Conservation (phyloP, 1,139 yeast genomes). For the Candida dubliniensis region DNA sequence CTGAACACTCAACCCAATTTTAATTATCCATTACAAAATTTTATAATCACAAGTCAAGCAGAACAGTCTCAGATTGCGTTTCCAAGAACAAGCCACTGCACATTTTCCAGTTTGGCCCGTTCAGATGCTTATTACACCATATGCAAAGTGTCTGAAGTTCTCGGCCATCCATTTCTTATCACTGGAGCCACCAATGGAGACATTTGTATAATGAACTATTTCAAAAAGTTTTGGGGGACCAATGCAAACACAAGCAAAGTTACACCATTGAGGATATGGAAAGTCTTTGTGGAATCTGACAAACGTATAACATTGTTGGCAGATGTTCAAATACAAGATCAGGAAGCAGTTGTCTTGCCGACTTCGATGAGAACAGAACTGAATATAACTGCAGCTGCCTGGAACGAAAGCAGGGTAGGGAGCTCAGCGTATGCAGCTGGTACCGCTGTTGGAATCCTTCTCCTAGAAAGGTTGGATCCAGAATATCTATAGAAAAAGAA, state of each 20-base stretch:
- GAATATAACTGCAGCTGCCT: slow-evolving; percentile 52
- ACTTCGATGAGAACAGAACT: slow-evolving; percentile 55
- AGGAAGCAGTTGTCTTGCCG: slow-evolving; percentile 30
- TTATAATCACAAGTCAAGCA: slow-evolving; percentile 25
- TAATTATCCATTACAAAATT: slow-evolving; percentile 27
- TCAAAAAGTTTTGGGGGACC: slow-evolving; percentile 36
- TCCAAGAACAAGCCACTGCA: slow-evolving; percentile 38
- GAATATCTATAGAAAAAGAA: background rate
- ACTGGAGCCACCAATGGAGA: slow-evolving; percentile 68
- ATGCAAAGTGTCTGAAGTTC: slow-evolving; percentile 29
- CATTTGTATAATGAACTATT: slow-evolving; percentile 33
- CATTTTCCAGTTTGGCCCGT: slow-evolving; percentile 29
- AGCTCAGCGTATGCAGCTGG: slow-evolving; percentile 70
- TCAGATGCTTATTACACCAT: slow-evolving; percentile 33
- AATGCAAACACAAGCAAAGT: slow-evolving; percentile 32
- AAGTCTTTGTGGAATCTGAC: slow-evolving; percentile 17
- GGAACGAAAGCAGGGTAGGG: slow-evolving; percentile 56
- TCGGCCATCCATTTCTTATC: slow-evolving; percentile 62
- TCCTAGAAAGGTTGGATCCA: slow-evolving; percentile 58
- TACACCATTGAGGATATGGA: slow-evolving; percentile 40
- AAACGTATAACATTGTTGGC: slow-evolving; percentile 21
- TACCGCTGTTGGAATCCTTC: slow-evolving; percentile 62
- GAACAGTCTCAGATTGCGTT: slow-evolving; percentile 34
- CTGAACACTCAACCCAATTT: slow-evolving; percentile 27
- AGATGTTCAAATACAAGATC: slow-evolving; percentile 26